Evolutionary conservation across 129 eudicot genomes (phyloP).

Genomic region (Centaurea solstitialis): DNA sequence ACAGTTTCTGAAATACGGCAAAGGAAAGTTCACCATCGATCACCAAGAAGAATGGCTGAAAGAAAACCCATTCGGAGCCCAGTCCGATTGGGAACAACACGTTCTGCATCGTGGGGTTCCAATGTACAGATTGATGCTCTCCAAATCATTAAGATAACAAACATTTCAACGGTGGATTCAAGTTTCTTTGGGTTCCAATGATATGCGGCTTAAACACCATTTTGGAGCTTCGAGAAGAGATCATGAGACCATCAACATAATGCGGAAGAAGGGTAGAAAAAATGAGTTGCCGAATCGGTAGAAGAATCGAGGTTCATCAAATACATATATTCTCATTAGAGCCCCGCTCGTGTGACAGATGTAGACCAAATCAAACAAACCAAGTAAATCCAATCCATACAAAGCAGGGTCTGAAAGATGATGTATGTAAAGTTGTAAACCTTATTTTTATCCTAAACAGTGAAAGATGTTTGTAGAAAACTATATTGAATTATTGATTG

Average conservation of each 20-base stretch:
- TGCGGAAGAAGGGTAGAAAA: neutral
- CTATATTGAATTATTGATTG: neutral
- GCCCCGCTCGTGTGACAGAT: neutral
- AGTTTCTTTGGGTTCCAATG: neutral
- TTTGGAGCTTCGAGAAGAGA: neutral
- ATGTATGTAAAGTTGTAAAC: neutral
- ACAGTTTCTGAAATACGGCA: slow-evolving; percentile 55
- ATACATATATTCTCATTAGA: neutral
- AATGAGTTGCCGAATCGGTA: neutral
- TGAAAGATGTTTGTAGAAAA: neutral
- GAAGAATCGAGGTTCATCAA: neutral
- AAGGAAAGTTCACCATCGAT: slow-evolving; percentile 54
- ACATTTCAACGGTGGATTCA: neutral
- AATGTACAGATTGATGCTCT: slow-evolving; percentile 76
- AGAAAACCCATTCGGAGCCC: slow-evolving; percentile 79
- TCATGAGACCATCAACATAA: neutral
- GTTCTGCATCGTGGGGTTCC: slow-evolving; percentile 64
- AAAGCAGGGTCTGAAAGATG: neutral
- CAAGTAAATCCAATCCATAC: neutral
- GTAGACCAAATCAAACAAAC: neutral
- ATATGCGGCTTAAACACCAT: neutral
- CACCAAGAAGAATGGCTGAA: slow-evolving; percentile 54
- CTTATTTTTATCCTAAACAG: neutral
- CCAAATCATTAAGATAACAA: slow-evolving; percentile 30
- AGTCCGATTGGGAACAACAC: slow-evolving; percentile 89